A percentile compares a stretch with the other conserved stretches of the same genome.
Conservation (phyloP, 2,329 filamentous ascomycete species). For the Karstenula rhodostoma region DNA sequence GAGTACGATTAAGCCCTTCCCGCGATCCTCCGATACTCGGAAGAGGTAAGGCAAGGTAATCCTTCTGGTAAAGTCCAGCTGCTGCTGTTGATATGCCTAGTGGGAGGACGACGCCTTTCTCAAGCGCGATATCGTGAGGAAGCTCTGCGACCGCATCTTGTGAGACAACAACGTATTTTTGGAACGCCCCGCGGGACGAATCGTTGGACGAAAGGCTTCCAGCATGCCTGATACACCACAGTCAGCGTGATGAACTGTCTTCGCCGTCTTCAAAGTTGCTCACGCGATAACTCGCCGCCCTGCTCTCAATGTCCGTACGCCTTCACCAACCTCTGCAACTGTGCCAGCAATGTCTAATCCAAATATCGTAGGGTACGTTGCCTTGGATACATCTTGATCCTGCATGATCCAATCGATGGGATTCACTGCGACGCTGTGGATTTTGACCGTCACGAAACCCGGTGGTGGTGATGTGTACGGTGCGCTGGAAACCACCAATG, state of each 20-base stretch:
- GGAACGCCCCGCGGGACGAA: not conserved
- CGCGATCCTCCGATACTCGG: not conserved
- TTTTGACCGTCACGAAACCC: constrained; percentile 8
- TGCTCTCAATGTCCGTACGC: not conserved
- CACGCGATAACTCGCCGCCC: not conserved
- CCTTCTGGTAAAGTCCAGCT: not conserved
- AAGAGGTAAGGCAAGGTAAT: constrained; percentile 4
- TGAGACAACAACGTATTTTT: not conserved
- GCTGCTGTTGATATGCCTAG: not conserved
- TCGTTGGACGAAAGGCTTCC: not conserved
- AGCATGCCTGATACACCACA: not conserved
- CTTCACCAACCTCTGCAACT: constrained; percentile 1
- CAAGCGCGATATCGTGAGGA: not conserved
- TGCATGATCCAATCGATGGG: constrained; percentile 11
- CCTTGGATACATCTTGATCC: constrained; percentile 9
- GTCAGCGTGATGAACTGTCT: not conserved
- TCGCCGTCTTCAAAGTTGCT: not conserved
- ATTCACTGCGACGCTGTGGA: constrained; percentile 11
- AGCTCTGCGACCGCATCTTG: not conserved
- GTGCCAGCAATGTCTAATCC: constrained; percentile 7
- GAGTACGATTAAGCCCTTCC: constrained; percentile 29
- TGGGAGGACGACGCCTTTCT: not conserved
- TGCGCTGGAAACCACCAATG: not conserved
- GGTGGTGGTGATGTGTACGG: not conserved
- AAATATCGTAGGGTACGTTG: not conserved